phyloP scores from a whole-genome alignment of 108 stramenopile species.

The Hondaea fermentalgiana region DNA sequence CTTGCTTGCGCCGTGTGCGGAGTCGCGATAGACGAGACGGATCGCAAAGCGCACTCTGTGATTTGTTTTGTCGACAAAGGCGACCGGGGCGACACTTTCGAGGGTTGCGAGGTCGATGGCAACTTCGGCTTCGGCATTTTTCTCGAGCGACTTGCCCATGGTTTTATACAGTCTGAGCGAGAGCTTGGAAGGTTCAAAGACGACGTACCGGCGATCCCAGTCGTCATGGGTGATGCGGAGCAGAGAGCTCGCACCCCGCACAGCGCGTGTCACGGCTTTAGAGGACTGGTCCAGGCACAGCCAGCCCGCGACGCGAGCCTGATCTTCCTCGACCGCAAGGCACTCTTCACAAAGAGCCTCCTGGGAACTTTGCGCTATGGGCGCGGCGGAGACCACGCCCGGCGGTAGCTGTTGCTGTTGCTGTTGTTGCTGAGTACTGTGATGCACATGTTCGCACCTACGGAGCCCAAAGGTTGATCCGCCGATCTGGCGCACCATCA shows the following conservation, averaged over 20 bases:
- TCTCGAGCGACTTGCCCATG: not conserved
- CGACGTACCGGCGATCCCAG: not conserved
- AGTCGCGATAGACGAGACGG: not conserved
- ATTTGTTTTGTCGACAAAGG: not conserved
- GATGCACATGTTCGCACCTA: not conserved
- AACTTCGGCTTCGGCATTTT: not conserved
- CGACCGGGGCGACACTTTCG: not conserved
- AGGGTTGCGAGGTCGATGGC: not conserved
- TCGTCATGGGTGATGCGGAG: not conserved
- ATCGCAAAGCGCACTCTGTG: not conserved
- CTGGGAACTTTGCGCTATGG: not conserved
- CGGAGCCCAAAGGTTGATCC: not conserved
- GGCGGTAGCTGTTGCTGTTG: not conserved
- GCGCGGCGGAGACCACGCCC: not conserved
- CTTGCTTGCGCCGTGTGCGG: too few relatives aligned
- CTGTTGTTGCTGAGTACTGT: not conserved
- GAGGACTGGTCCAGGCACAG: not conserved
- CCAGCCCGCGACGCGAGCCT: slow-evolving; percentile 9
- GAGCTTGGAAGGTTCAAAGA: not conserved
- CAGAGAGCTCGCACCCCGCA: not conserved
- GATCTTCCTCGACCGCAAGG: not conserved
- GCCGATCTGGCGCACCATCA: not conserved
- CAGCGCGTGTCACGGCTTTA: not conserved
- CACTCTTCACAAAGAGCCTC: not conserved
- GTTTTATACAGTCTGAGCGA: not conserved